Conservation (phyloP, 2,329 filamentous ascomycete species). For the Emydomyces testavorans region DNA sequence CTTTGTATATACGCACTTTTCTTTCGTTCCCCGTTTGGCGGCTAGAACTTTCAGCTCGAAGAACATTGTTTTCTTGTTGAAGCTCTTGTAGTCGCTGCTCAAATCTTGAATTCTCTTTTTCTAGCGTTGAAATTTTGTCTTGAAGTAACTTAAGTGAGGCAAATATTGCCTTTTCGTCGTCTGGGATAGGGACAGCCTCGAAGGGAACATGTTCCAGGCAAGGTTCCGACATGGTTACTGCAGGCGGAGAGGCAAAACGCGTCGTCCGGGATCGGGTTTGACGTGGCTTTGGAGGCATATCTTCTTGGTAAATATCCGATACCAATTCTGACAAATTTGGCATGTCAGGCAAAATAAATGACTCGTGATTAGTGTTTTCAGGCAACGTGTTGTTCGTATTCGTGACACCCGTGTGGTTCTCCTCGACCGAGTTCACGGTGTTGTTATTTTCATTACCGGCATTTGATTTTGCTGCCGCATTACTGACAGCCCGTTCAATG, state of each 20-base stretch:
- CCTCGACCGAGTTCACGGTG: constrained; percentile 1
- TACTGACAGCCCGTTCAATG: constrained; percentile 31
- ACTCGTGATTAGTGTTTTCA: constrained; percentile 45
- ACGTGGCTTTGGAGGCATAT: constrained; percentile 26
- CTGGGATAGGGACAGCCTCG: constrained; percentile 45
- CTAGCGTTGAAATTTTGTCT: constrained; percentile 46
- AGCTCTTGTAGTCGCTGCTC: constrained; percentile 42
- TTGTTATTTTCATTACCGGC: neutral
- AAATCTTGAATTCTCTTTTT: constrained; percentile 43
- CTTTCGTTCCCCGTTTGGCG: constrained; percentile 30
- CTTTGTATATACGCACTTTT: constrained; percentile 21
- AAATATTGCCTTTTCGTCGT: constrained; percentile 53
- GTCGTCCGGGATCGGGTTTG: constrained; percentile 40
- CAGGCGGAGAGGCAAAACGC: constrained; percentile 42
- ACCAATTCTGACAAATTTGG: constrained; percentile 52
- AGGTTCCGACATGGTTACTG: constrained; percentile 24
- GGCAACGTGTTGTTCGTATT: constrained; percentile 10
- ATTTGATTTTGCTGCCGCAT: constrained; percentile 26
- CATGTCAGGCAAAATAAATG: constrained; percentile 50
- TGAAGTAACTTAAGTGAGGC: constrained; percentile 48
- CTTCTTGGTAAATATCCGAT: constrained; percentile 40
- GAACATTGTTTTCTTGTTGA: constrained; percentile 41
- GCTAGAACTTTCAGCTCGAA: constrained; percentile 36
- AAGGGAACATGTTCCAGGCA: constrained; percentile 36
- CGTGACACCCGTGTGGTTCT: constrained; percentile 16